Conservation (phyloP, 2,329 filamentous ascomycete species). For the Xylaria sp. region DNA sequence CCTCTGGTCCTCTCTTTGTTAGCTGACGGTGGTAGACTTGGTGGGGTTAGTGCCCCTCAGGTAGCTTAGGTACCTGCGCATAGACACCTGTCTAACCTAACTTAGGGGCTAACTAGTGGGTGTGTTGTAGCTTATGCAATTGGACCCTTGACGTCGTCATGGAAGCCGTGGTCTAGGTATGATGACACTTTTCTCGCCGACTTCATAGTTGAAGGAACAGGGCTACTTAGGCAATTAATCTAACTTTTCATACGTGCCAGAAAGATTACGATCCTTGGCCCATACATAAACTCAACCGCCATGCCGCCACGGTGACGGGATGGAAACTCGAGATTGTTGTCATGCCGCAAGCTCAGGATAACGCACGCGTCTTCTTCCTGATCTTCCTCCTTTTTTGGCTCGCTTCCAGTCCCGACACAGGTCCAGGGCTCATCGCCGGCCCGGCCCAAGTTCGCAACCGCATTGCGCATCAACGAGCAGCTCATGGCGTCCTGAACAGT, state of each 20-base stretch:
- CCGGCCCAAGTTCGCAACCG: constrained; percentile 59
- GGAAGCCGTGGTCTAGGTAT: no score
- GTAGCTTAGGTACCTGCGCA: no score
- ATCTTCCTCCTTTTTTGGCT: constrained; percentile 60
- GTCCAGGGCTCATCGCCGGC: constrained; percentile 55
- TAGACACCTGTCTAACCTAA: no score
- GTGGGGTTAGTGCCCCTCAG: no score
- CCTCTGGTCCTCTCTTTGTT: no score
- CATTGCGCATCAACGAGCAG: constrained; percentile 62
- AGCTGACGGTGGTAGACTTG: no score
- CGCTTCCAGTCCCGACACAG: constrained; percentile 55
- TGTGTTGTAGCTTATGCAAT: no score
- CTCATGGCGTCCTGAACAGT: constrained; percentile 64
- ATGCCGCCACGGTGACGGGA: constrained; percentile 39
- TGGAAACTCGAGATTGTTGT: constrained; percentile 49
- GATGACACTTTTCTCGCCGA: no score
- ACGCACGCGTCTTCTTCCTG: constrained; percentile 57
- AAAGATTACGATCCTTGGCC: constrained; percentile 20
- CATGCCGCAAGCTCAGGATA: constrained; percentile 63
- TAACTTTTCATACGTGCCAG: constrained; percentile 2
- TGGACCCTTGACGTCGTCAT: no score
- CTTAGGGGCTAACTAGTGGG: no score
- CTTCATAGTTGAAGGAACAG: no score
- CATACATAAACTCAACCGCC: constrained; percentile 37
- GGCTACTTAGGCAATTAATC: no score